These are phyloP conservation scores for Alternaria postmessia DNA, from an alignment of 2,329 filamentous ascomycete genomes.

Conservation along the genomic window DNA sequence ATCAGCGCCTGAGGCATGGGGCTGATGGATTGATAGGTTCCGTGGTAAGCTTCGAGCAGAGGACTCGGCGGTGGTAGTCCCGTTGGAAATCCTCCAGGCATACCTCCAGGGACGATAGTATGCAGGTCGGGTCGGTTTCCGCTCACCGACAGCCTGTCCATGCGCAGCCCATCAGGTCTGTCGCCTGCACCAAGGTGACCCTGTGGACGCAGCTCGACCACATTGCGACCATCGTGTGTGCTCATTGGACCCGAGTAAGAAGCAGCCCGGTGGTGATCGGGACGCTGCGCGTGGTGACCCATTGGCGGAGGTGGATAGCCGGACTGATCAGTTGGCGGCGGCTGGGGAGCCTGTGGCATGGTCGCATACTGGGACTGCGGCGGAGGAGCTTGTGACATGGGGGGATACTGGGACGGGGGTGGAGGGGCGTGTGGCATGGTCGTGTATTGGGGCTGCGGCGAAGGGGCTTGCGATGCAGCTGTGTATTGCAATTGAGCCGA, in stretches of 20 bases:
- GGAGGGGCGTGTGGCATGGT: conserved; percentile 36
- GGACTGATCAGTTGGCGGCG: conserved; percentile 29
- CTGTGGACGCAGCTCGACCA: conserved; percentile 54
- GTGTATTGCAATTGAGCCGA: conserved; percentile 16
- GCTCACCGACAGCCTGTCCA: conserved; percentile 58
- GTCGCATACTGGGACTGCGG: conserved; percentile 29
- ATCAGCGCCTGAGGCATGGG: conserved; percentile 86
- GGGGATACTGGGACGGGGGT: conserved; percentile 14
- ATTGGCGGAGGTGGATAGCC: conserved; percentile 43
- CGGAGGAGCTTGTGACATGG: conserved; percentile 13
- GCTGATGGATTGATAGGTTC: conserved; percentile 92
- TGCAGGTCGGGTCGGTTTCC: conserved; percentile 55
- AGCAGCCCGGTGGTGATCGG: conserved; percentile 34
- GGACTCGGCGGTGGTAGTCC: conserved; percentile 76
- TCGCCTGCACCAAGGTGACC: conserved; percentile 38
- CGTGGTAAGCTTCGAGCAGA: conserved; percentile 88
- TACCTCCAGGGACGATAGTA: conserved; percentile 45
- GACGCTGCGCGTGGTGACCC: conserved; percentile 36
- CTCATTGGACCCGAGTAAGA: conserved; percentile 31
- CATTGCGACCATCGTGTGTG: conserved; percentile 42
- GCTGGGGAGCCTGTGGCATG: conserved; percentile 35
- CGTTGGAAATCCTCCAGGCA: conserved; percentile 21
- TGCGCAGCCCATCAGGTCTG: conserved; percentile 51
- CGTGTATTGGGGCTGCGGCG: conserved; percentile 28
- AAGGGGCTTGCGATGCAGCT: conserved; percentile 13